phyloP scores from a whole-genome alignment of 371 early-diverging fungal species.

The Rhizopus microsporus region DNA sequence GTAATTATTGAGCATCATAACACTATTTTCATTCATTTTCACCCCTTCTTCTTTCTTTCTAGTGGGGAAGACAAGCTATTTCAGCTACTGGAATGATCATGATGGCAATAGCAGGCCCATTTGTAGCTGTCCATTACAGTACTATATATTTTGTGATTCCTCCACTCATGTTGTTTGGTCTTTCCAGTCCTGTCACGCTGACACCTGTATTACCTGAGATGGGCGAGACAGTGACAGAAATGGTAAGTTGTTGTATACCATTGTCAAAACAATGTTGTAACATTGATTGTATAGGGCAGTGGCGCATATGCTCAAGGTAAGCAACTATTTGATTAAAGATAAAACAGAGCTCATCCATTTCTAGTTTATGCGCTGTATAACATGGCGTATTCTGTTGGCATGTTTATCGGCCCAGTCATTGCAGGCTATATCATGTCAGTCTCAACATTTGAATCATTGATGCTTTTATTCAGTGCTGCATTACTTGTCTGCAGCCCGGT shows the following conservation, averaged over 20 bases:
- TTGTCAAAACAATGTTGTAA: slow-evolving; percentile 3
- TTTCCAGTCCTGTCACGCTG: slow-evolving; percentile 57
- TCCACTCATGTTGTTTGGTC: slow-evolving; percentile 57
- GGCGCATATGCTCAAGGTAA: slow-evolving; percentile 55
- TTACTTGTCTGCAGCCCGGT: slow-evolving; percentile 41
- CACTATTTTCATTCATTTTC: background rate
- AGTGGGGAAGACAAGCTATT: slow-evolving; percentile 53
- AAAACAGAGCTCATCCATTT: slow-evolving; percentile 2
- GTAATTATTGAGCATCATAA: slow-evolving; percentile 12
- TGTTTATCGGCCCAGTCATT: slow-evolving; percentile 61
- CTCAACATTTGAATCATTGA: slow-evolving; percentile 37
- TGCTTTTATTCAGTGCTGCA: slow-evolving; percentile 34
- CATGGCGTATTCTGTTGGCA: slow-evolving; percentile 58
- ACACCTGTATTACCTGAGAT: slow-evolving; percentile 61
- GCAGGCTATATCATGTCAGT: slow-evolving; percentile 50
- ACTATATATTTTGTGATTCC: slow-evolving; percentile 49
- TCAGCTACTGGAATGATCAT: slow-evolving; percentile 55
- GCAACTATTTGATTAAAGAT: background rate
- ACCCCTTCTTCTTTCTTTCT: background rate
- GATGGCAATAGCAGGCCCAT: slow-evolving; percentile 46
- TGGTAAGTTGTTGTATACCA: slow-evolving; percentile 36
- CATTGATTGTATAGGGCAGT: slow-evolving; percentile 34
- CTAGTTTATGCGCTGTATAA: slow-evolving; percentile 57
- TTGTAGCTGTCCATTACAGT: slow-evolving; percentile 44
- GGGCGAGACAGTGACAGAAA: slow-evolving; percentile 54